Evolutionary conservation across 805 yeast species (phyloP).

Genomic region (Ogataea ganodermae): DNA sequence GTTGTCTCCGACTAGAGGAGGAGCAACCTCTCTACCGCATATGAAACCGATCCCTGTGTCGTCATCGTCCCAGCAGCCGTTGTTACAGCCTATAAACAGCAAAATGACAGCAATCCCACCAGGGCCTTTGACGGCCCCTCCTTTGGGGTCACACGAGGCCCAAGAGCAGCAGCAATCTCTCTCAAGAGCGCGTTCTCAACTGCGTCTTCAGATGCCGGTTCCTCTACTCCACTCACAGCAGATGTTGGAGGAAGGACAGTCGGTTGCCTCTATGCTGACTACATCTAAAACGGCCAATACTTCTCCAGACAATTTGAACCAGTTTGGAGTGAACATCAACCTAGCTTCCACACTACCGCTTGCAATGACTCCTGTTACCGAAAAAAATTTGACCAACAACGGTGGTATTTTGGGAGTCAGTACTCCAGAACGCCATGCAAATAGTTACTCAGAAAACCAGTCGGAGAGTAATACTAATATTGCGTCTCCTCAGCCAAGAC

Average conservation of each 20-base stretch:
- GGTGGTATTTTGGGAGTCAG: slow-evolving; percentile 19
- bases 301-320: slow-evolving; percentile 29
- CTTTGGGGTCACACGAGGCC: slow-evolving; percentile 17
- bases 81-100: slow-evolving; percentile 58
- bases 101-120: slow-evolving; percentile 29
- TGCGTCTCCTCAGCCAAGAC: slow-evolving; percentile 13
- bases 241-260: slow-evolving; percentile 9
- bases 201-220: slow-evolving; percentile 74
- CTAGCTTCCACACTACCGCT: slow-evolving; percentile 64
- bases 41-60: slow-evolving; percentile 53
- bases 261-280: not conserved
- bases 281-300: slow-evolving; percentile 6
- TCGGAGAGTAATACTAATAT: slow-evolving; percentile 1
- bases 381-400: slow-evolving; percentile 36
- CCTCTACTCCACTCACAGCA: slow-evolving; percentile 42
- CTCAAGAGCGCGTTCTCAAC: slow-evolving; percentile 50
- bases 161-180: slow-evolving; percentile 20
- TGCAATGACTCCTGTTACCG: slow-evolving; percentile 82
- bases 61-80: slow-evolving; percentile 41
- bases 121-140: slow-evolving; percentile 36
- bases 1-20: slow-evolving; percentile 34
- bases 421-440: slow-evolving; percentile 23
- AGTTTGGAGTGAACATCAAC: slow-evolving; percentile 56
- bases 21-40: slow-evolving; percentile 33
- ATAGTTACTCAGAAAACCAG: not conserved